Evolutionary conservation across 129 eudicot genomes (phyloP), one percentile per base, ranked within the genome.

Genomic region (Lonicera japonica): DNA sequence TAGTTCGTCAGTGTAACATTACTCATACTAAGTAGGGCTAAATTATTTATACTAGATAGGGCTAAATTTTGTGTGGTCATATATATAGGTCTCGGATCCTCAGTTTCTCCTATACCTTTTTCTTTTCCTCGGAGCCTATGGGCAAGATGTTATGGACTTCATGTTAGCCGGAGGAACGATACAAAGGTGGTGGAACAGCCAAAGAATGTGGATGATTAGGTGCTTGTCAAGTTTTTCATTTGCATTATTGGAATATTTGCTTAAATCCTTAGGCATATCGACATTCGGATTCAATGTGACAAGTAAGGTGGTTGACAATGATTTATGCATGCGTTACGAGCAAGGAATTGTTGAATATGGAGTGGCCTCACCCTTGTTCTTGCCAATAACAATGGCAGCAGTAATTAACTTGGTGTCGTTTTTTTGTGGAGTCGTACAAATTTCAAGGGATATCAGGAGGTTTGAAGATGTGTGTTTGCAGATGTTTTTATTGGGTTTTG

Each of bases 271-370:
- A 16, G 77, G 79, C 4, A 50, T 70, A 14, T 68, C 77, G 8
- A 21, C 82, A n/a, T 2, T 16, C 1, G 75, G 77, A 9, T 86
- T 77, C 70, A 70, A 46, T 13, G 64, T 82, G 43, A 82, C 84
- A 8, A 78, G 70, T 68, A 82, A 82, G 53, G 71, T 80, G 29
- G 22, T 72, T 15, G 85, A 86, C 7, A 54, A 63, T 3, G 87
- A 86, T 24, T 78, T 66, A 38, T 66, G 65, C 63, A 80, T 64
- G 22, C 72, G 87, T 39, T 83, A 86, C 54, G 65, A 86, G 0
- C 51, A 67, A 38, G 95, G 87, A 18, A 75, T 63, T 56, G 65
- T 77, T 63, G 90, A 86, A 54, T 86, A 77, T 50, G 88, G 88
- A 40, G 81, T 78, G 2, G 61, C 75, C 22, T 74, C 84, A 4